Base-by-base conservation (phyloP, 148 eudicot genomes). In the Rhododendron simsii region DNA sequence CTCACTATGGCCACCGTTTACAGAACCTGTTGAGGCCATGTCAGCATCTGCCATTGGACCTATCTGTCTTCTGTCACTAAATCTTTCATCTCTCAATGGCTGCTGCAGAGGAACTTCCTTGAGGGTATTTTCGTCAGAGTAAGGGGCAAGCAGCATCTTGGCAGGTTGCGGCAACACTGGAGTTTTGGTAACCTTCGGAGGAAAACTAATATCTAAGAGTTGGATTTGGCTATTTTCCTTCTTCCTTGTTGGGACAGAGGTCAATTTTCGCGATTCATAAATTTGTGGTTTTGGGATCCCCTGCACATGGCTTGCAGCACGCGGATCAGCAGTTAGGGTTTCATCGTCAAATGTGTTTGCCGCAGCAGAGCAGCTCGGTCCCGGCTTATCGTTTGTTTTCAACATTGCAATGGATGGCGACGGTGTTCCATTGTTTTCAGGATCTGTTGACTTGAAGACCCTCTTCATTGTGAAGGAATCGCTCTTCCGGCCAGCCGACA, bases 251-350 rank as follows among this genome's bases (percentile, higher is more conserved):
- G 92, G 93, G 78, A 83, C 83, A 18, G 98, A 87, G 20, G 90
- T 96, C 81, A 95, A 91, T 78, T 92, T 93, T 11, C 93, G 95
- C 1, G 98, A 92, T 77, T 94, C 93, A 65, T 93, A 96, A 57
- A 96, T 95, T 86, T 96, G 98, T 48, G 98, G 98, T 37, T 94
- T 90, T 2, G 96, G 99, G 73, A 96, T 96, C 33, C 99, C 98
- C 84, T 91, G 96, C 47, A 85, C 87, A 85, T 89, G 98, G 75
- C 88, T 59, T 48, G 77, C 57, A 67, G 86, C 91, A 69, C 81
- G 89, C 33, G 87, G 91, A 69, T 87, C 89, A 12, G 86, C 81
- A 59, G 51, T 81, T 28, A 28, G 44, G n/a, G 87, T 86, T 83
- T 87, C 95, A 45, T 91, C 90, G 67, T 90, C 93, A 21, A 45